phyloP scores from a whole-genome alignment of 2,329 filamentous ascomycete species.

The Aschersonia sp. region DNA sequence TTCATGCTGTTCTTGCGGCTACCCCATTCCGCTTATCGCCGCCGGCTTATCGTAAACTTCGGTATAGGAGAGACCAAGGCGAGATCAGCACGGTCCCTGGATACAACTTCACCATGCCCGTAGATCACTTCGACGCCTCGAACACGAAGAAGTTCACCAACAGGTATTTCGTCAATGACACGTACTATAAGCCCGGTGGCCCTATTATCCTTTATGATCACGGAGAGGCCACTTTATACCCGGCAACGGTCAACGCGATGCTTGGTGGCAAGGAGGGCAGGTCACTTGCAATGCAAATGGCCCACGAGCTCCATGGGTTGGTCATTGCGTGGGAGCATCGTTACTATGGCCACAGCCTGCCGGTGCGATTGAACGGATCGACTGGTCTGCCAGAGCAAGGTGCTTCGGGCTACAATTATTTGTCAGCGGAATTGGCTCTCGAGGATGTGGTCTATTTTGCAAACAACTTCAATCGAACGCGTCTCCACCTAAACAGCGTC shows the following conservation, averaged over 20 bases:
- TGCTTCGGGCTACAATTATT: slow-evolving; percentile 7
- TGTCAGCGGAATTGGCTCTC: slow-evolving; percentile 14
- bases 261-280: slow-evolving; percentile 5
- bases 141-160: slow-evolving; percentile 1
- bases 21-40: neutral
- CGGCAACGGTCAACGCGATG: slow-evolving; percentile 1
- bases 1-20: neutral
- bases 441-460: slow-evolving; percentile 15
- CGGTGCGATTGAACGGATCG: slow-evolving; percentile 6
- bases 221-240: slow-evolving; percentile 5
- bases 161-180: slow-evolving; percentile 11
- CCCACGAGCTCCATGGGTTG: slow-evolving; percentile 8
- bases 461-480: slow-evolving; percentile 15
- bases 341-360: slow-evolving; percentile 11
- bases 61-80: neutral
- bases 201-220: slow-evolving; percentile 11
- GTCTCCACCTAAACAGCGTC: slow-evolving; percentile 20
- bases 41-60: neutral
- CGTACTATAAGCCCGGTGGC: slow-evolving; percentile 9
- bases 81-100: neutral
- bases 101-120: neutral
- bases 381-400: slow-evolving; percentile 4
- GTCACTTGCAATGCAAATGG: slow-evolving; percentile 8
- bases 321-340: slow-evolving; percentile 12
- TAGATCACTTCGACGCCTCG: neutral